A percentile compares a stretch with the other conserved stretches of the same genome.
Evolutionary conservation across 179 eudicot genomes (phyloP).

Genomic region (Beta macrorhiza): DNA sequence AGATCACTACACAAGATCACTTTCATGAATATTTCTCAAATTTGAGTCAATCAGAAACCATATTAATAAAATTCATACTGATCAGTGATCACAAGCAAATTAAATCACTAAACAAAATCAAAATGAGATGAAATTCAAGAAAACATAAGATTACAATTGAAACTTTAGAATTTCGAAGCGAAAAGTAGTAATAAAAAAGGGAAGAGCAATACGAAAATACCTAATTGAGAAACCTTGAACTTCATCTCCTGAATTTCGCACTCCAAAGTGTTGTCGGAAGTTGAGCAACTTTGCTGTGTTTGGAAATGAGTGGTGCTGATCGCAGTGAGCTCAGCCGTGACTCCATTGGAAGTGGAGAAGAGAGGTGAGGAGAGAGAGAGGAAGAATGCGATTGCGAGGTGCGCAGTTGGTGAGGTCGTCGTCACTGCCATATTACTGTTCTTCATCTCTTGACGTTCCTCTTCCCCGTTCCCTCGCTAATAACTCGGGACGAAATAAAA

Average conservation of each 20-base stretch:
- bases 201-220: slow-evolving; percentile 25
- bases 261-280: slow-evolving; percentile 19
- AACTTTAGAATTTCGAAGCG: neutral
- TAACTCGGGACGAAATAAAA: too few species aligned
- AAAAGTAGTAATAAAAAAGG: neutral
- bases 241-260: slow-evolving; percentile 50
- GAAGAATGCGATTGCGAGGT: slow-evolving; percentile 13
- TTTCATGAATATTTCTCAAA: neutral
- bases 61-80: neutral
- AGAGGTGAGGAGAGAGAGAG: slow-evolving; percentile 21
- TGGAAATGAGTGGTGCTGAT: slow-evolving; percentile 9
- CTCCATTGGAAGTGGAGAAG: slow-evolving; percentile 11
- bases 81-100: too few species aligned
- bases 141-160: slow-evolving; percentile 1
- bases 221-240: slow-evolving; percentile 49
- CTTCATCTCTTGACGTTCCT: neutral
- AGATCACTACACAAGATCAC: neutral
- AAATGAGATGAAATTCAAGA: neutral
- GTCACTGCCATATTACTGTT: slow-evolving; percentile 10
- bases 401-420: slow-evolving; percentile 10
- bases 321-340: slow-evolving; percentile 14
- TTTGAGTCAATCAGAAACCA: neutral
- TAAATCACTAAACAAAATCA: too few species aligned
- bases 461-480: neutral
- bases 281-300: slow-evolving; percentile 21